Percentiles rank a stretch among this genome's conserved stretches.
Evolutionary conservation across 2,329 filamentous ascomycete genomes (phyloP).

Genomic region (Ustulina deusta): DNA sequence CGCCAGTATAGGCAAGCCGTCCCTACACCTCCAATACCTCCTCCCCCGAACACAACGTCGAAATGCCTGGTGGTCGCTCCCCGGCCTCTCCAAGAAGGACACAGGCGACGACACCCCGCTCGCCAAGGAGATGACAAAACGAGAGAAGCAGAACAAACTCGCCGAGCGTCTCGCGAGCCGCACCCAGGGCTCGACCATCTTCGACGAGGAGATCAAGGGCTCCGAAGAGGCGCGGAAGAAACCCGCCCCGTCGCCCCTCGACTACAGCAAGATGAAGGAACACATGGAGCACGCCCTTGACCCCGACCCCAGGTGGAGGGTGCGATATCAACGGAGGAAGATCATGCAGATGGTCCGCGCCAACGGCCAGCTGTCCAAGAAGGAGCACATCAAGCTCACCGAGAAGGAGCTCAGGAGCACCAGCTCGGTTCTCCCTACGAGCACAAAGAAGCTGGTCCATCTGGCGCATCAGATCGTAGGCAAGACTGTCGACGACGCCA

Average conservation of each 20-base stretch:
- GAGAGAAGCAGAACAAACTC: conserved; percentile 52
- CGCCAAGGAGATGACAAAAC: conserved; percentile 25
- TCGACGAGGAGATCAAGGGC: conserved; percentile 67
- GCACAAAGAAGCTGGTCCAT: conserved; percentile 89
- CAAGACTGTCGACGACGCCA: conserved; percentile 93
- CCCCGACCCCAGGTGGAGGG: conserved; percentile 77
- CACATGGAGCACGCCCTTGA: conserved; percentile 75
- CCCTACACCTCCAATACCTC: conserved; percentile 45
- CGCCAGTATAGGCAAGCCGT: conserved; percentile 42
- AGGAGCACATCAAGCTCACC: conserved; percentile 74
- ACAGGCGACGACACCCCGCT: conserved; percentile 28
- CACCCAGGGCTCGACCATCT: conserved; percentile 67
- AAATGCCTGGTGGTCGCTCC: conserved; percentile 56
- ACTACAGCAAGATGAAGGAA: conserved; percentile 59
- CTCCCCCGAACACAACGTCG: conserved; percentile 54
- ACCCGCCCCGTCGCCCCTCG: conserved; percentile 33
- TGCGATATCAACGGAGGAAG: conserved; percentile 85
- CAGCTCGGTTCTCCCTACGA: conserved; percentile 82
- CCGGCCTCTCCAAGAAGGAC: conserved; percentile 44
- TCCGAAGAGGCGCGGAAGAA: conserved; percentile 12
- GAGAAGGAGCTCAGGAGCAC: conserved; percentile 68
- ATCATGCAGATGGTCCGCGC: conserved; percentile 79
- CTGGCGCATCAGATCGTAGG: conserved; percentile 89
- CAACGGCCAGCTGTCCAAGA: conserved; percentile 73
- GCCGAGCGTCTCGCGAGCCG: conserved; percentile 59